Evolutionary conservation across 1,284 basidiomycete species (phyloP).

Genomic region (Bjerkandera adusta): DNA sequence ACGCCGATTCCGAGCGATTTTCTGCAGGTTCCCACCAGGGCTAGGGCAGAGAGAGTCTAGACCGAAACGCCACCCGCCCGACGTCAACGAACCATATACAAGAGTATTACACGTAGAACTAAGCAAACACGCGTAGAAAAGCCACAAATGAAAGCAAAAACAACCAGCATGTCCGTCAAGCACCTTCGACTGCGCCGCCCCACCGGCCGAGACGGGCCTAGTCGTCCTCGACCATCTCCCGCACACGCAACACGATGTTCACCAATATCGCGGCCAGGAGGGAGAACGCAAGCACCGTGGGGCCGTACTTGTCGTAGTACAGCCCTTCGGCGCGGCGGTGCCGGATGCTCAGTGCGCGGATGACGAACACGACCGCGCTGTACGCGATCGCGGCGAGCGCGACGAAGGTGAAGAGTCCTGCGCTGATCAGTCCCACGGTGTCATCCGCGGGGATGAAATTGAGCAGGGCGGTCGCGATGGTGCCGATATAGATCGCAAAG

Average conservation of each 20-base stretch:
- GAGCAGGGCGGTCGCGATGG: constrained; percentile 86
- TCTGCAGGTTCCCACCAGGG: too few relatives aligned
- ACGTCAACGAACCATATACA: too few relatives aligned
- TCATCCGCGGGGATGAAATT: constrained; percentile 86
- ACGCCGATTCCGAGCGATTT: too few relatives aligned
- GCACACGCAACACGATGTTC: constrained; percentile 66
- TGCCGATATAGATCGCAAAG: constrained; percentile 86
- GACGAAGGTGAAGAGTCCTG: constrained; percentile 84
- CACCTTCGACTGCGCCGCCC: too few relatives aligned
- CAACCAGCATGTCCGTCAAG: too few relatives aligned
- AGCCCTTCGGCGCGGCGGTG: constrained; percentile 73
- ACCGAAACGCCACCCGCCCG: too few relatives aligned
- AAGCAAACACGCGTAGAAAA: too few relatives aligned
- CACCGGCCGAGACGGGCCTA: too few relatives aligned
- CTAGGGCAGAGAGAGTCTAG: too few relatives aligned
- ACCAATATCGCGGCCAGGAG: constrained; percentile 72
- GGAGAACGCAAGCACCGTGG: constrained; percentile 71
- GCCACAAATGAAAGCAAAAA: too few relatives aligned
- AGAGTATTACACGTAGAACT: too few relatives aligned
- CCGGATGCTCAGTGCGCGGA: constrained; percentile 77
- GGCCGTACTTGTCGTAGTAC: constrained; percentile 90
- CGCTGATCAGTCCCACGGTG: constrained; percentile 77
- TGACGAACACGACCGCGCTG: constrained; percentile 85
- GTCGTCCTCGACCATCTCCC: constrained; percentile 26
- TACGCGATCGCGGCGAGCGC: constrained; percentile 92